Conservation (phyloP, 257 asterid genomes). For the Nicotiana attenuata region DNA sequence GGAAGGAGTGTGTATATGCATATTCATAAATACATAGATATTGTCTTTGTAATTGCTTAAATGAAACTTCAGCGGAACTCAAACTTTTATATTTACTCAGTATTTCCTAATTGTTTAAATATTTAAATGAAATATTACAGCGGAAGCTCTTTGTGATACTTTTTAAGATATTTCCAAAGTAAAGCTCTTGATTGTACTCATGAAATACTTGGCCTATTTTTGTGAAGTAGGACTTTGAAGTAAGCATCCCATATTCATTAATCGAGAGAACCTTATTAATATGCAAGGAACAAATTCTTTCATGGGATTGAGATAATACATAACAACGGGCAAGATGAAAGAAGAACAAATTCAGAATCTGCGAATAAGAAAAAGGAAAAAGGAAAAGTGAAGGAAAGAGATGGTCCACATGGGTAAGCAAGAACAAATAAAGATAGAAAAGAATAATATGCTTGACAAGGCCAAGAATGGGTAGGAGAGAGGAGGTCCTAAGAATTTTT, state of each 20-base stretch:
- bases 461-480: not conserved
- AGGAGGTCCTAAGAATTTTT: conserved; percentile 2
- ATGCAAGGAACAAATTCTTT: not conserved
- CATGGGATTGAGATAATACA: not conserved
- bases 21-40: too few species aligned
- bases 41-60: not conserved
- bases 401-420: conserved; percentile 17
- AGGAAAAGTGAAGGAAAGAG: conserved; percentile 15
- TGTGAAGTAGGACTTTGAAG: not conserved
- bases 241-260: not conserved
- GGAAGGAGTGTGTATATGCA: not conserved
- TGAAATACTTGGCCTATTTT: not conserved
- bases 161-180: too few species aligned
- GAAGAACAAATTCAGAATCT: not conserved
- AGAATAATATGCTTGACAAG: conserved; percentile 14
- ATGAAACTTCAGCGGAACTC: not conserved
- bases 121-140: not conserved
- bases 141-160: not conserved
- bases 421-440: not conserved
- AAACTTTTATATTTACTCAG: not conserved
- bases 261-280: not conserved
- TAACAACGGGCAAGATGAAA: not conserved
- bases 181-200: not conserved
- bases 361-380: conserved; percentile 3
- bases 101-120: not conserved